These are phyloP conservation scores for Cercospora sp. DNA, from an alignment of 2,329 filamentous ascomycete genomes.

Conservation along the genomic window DNA sequence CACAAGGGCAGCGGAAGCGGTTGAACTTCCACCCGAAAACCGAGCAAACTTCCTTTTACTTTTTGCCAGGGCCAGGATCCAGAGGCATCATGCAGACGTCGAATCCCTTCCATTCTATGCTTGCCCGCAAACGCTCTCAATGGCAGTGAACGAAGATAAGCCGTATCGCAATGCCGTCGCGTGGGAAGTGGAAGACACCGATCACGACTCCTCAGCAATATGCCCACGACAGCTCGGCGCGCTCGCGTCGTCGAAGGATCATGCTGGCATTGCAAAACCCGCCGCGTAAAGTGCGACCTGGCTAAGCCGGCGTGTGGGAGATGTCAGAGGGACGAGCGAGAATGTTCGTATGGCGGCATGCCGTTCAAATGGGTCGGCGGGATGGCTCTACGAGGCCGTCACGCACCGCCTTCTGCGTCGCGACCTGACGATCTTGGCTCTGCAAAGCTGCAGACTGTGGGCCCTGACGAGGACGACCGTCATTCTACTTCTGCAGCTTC, in stretches of 20 bases:
- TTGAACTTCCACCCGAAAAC: neutral
- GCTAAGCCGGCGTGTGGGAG: slow-evolving; percentile 16
- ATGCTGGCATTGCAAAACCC: slow-evolving; percentile 21
- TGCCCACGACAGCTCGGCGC: slow-evolving; percentile 21
- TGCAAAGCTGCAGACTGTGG: neutral
- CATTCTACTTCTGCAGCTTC: neutral
- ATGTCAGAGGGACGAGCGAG: slow-evolving; percentile 13
- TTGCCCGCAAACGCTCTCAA: neutral
- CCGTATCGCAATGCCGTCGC: slow-evolving; percentile 2
- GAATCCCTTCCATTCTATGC: neutral
- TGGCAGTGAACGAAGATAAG: neutral
- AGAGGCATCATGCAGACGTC: neutral
- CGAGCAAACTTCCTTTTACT: neutral
- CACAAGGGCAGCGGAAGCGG: neutral
- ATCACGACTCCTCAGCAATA: neutral
- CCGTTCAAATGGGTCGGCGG: slow-evolving; percentile 26
- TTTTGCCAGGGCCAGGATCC: neutral
- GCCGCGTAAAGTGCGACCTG: slow-evolving; percentile 23
- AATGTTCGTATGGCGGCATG: slow-evolving; percentile 20
- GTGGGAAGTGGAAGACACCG: neutral
- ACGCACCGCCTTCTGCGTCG: slow-evolving; percentile 11
- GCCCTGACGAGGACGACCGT: neutral
- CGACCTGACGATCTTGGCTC: neutral
- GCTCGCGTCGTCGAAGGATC: slow-evolving; percentile 34
- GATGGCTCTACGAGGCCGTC: slow-evolving; percentile 19